Percentiles rank a stretch among this genome's conserved stretches.
Evolutionary conservation across 768 basidiomycete species (phyloP).

Genomic region (Tubosaeta sp.): DNA sequence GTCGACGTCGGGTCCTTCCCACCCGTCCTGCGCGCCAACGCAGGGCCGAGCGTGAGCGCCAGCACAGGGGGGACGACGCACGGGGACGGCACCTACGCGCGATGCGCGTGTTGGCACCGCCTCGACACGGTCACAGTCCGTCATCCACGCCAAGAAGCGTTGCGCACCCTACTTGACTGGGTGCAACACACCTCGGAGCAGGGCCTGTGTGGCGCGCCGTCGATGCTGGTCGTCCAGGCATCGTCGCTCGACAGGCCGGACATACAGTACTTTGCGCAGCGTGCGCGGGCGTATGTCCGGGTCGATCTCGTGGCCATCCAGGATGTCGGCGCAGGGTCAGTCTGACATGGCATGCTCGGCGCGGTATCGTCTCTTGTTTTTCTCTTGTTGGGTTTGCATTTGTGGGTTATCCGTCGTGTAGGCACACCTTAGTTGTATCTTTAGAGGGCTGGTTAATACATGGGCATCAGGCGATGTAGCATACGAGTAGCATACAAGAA

Average conservation of each 20-base stretch:
- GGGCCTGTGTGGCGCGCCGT: neutral
- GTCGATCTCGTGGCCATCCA: constrained; percentile 14
- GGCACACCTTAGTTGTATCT: neutral
- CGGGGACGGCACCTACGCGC: constrained; percentile 4
- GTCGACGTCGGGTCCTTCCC: constrained; percentile 25
- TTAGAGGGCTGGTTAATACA: neutral
- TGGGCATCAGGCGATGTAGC: neutral
- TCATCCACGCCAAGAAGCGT: constrained; percentile 19
- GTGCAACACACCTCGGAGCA: constrained; percentile 9
- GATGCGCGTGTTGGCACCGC: constrained; percentile 15
- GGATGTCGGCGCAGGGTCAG: neutral
- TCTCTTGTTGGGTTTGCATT: neutral
- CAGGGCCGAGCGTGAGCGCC: neutral
- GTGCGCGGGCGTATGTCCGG: constrained; percentile 6
- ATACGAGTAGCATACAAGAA: no score
- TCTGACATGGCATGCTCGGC: neutral
- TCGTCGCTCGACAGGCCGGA: constrained; percentile 11
- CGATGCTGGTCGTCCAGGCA: constrained; percentile 18
- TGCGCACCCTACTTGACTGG: constrained; percentile 22
- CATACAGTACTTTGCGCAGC: constrained; percentile 12
- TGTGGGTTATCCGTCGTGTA: neutral
- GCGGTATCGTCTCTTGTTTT: neutral
- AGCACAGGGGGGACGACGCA: neutral
- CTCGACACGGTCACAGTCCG: constrained; percentile 20
- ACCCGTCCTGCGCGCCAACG: constrained; percentile 9